These are phyloP conservation scores for Naganishia vaughanmartiniae DNA, from an alignment of 768 basidiomycete genomes.

Conservation along the genomic window DNA sequence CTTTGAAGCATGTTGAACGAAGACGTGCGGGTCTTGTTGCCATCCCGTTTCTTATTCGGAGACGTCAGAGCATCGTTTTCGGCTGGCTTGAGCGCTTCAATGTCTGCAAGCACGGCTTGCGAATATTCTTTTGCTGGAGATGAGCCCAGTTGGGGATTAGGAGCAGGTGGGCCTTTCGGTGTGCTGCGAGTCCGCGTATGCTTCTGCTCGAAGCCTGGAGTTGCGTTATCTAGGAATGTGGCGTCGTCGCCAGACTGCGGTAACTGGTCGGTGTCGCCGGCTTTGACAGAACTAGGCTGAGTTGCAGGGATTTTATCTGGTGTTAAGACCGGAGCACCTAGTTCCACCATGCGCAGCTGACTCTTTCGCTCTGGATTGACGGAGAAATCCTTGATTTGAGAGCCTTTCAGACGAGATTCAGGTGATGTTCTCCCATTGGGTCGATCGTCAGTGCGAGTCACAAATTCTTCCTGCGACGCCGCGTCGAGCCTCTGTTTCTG, in stretches of 20 bases:
- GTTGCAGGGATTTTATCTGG: background rate
- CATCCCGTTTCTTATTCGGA: slow-evolving; percentile 53
- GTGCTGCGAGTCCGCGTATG: background rate
- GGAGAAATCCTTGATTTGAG: background rate
- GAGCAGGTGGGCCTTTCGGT: background rate
- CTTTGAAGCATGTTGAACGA: slow-evolving; percentile 96
- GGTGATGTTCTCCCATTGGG: background rate
- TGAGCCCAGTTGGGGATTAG: background rate
- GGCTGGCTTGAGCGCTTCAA: slow-evolving; percentile 22
- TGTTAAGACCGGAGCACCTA: background rate
- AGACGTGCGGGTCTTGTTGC: slow-evolving; percentile 69
- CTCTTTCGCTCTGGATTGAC: background rate
- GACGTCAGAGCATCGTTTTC: slow-evolving; percentile 4
- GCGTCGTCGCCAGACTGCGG: background rate
- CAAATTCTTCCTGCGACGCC: background rate
- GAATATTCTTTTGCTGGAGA: background rate
- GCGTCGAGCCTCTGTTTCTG: slow-evolving; percentile 46
- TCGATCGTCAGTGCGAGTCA: background rate
- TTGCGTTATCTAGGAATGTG: background rate
- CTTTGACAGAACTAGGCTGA: background rate
- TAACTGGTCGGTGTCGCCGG: background rate
- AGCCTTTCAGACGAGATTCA: background rate
- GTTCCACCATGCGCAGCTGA: background rate
- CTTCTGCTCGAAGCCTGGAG: background rate
- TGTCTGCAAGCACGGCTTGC: background rate